Conservation (phyloP, 768 basidiomycete genomes). For the Lactarius hatsudake region DNA sequence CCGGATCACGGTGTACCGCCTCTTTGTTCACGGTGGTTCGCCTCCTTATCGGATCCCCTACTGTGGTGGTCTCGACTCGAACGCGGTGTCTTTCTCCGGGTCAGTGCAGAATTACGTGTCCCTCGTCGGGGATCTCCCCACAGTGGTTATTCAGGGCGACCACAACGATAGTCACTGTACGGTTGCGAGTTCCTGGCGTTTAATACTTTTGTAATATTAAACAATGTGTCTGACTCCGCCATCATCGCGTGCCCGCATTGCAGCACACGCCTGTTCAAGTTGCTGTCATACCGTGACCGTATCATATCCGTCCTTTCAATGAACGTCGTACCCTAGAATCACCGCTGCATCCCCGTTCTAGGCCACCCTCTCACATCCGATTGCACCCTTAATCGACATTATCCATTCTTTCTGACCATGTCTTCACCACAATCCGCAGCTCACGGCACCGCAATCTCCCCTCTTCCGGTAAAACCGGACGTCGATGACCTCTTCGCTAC, state of each 20-base stretch:
- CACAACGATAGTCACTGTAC: background rate
- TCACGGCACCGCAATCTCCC: background rate
- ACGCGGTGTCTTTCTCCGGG: slow-evolving; percentile 5
- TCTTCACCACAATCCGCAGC: slow-evolving; percentile 20
- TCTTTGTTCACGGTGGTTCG: slow-evolving; percentile 13
- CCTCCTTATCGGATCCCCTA: slow-evolving; percentile 23
- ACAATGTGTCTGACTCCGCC: slow-evolving; percentile 13
- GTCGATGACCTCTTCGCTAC: slow-evolving; percentile 38
- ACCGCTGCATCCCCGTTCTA: background rate
- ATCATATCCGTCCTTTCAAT: background rate
- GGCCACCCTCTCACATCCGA: background rate
- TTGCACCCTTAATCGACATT: slow-evolving; percentile 1
- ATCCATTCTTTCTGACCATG: background rate
- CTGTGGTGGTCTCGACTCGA: slow-evolving; percentile 19
- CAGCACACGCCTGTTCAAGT: slow-evolving; percentile 11
- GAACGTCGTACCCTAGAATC: slow-evolving; percentile 17
- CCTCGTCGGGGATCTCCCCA: background rate
- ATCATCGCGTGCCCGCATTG: slow-evolving; percentile 20
- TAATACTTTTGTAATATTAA: background rate
- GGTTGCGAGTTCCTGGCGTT: background rate
- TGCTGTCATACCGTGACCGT: background rate
- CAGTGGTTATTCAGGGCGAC: background rate
- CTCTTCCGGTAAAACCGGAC: slow-evolving; percentile 15
- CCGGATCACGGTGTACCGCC: slow-evolving; percentile 25
- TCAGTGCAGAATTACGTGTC: slow-evolving; percentile 11